These are phyloP conservation scores for Lolium rigidum DNA, from an alignment of 176 grass and related monocot genomes.

Conservation along the genomic window DNA sequence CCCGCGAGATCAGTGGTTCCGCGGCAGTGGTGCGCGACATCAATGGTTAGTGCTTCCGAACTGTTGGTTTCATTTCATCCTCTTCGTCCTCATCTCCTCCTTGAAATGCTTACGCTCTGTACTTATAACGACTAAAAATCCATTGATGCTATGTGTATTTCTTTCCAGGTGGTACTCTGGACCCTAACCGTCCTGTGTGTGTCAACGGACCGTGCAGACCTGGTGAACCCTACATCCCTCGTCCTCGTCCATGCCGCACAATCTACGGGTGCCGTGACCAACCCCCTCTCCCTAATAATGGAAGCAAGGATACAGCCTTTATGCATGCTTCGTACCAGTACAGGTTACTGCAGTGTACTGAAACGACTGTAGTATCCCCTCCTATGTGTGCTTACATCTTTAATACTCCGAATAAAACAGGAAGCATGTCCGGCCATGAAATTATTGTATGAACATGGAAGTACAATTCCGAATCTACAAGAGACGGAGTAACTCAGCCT, in stretches of 20 bases:
- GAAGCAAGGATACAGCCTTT: background rate
- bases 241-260: background rate
- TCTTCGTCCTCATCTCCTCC: background rate
- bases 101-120: background rate
- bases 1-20: background rate
- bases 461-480: too few species aligned
- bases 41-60: background rate
- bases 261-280: background rate
- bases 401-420: too few species aligned
- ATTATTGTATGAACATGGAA: too few species aligned
- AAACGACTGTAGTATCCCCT: too few species aligned
- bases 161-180: background rate
- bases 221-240: background rate
- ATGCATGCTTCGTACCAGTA: too few species aligned
- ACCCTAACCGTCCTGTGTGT: background rate
- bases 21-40: background rate
- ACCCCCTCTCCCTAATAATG: too few species aligned
- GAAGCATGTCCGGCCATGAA: too few species aligned
- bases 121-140: background rate
- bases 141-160: background rate
- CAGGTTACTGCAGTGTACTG: too few species aligned
- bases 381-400: too few species aligned
- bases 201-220: background rate
- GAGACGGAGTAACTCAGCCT: too few species aligned
- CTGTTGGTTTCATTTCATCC: background rate